phyloP scores from a whole-genome alignment of 306 rosid genomes.

The Cicer pinnatifidum region DNA sequence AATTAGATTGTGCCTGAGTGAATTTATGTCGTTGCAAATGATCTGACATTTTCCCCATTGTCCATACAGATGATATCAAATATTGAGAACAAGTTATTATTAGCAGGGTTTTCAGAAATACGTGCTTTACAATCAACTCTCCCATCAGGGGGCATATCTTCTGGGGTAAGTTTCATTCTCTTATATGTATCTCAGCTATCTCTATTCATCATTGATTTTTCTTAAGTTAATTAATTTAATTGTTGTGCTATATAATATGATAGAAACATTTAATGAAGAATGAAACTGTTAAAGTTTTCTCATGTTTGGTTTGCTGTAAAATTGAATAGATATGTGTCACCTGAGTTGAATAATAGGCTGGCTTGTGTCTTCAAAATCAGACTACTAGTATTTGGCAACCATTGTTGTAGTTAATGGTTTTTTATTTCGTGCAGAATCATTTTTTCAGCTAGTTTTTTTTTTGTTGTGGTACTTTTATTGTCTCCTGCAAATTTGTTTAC shows the following conservation, averaged over 20 bases:
- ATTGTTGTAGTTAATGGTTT: constrained; percentile 11
- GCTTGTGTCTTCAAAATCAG: constrained; percentile 6
- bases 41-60: constrained; percentile 38
- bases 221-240: neutral
- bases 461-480: neutral
- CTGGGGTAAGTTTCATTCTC: constrained; percentile 57
- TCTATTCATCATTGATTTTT: neutral
- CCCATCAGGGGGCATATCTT: constrained; percentile 32
- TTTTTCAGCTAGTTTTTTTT: neutral
- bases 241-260: neutral
- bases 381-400: constrained; percentile 11
- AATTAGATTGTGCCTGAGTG: constrained; percentile 11
- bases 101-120: constrained; percentile 79
- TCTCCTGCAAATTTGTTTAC: neutral
- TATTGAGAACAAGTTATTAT: constrained; percentile 64
- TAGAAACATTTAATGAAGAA: neutral
- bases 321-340: neutral
- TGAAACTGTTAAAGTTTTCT: neutral
- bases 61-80: constrained; percentile 58
- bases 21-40: constrained; percentile 19
- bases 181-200: constrained; percentile 1
- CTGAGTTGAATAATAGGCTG: constrained; percentile 16
- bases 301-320: neutral
- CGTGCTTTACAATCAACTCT: constrained; percentile 52
- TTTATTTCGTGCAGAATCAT: neutral